Conservation (phyloP, 2,329 filamentous ascomycete species). For the Ceratocystis papillata region DNA sequence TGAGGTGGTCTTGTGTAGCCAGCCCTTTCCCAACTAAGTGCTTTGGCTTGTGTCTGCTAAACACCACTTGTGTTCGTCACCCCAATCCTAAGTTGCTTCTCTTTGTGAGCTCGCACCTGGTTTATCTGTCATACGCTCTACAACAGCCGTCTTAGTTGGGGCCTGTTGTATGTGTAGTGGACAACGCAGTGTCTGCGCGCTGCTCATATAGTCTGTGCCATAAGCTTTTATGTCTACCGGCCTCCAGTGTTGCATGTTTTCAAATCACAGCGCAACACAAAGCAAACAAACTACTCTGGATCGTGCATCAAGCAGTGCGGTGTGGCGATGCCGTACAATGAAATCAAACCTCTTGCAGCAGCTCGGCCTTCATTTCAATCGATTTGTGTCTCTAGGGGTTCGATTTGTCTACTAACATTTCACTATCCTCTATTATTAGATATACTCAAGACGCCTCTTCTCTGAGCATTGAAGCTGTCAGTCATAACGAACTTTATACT, state of each 20-base stretch:
- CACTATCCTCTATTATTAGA: slow-evolving; percentile 32
- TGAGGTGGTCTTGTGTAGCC: slow-evolving; percentile 12
- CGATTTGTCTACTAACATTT: slow-evolving; percentile 23
- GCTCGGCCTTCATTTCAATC: slow-evolving; percentile 10
- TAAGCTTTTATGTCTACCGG: slow-evolving; percentile 3
- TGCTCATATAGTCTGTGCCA: slow-evolving; percentile 1
- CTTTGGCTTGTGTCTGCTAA: slow-evolving; percentile 13
- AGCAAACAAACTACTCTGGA: not conserved
- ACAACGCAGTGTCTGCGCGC: not conserved
- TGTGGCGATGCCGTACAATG: slow-evolving; percentile 10
- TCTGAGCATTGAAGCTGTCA: slow-evolving; percentile 41
- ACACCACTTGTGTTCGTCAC: slow-evolving; percentile 11
- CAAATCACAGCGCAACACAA: not conserved
- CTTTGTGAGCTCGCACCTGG: slow-evolving; percentile 5
- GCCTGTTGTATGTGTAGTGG: not conserved
- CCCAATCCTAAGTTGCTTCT: slow-evolving; percentile 2
- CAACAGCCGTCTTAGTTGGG: slow-evolving; percentile 4
- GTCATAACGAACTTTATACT: slow-evolving; percentile 40
- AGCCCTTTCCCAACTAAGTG: slow-evolving; percentile 12
- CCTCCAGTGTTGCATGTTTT: not conserved
- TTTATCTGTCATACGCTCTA: slow-evolving; percentile 17
- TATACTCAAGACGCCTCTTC: slow-evolving; percentile 46
- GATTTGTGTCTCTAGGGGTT: slow-evolving; percentile 11
- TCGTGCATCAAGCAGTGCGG: slow-evolving; percentile 10
- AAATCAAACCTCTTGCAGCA: not conserved